Percentiles rank a stretch among this genome's conserved stretches.
phyloP scores from a whole-genome alignment of 1,139 yeast genomes.

The Debaryomyces udenii region DNA sequence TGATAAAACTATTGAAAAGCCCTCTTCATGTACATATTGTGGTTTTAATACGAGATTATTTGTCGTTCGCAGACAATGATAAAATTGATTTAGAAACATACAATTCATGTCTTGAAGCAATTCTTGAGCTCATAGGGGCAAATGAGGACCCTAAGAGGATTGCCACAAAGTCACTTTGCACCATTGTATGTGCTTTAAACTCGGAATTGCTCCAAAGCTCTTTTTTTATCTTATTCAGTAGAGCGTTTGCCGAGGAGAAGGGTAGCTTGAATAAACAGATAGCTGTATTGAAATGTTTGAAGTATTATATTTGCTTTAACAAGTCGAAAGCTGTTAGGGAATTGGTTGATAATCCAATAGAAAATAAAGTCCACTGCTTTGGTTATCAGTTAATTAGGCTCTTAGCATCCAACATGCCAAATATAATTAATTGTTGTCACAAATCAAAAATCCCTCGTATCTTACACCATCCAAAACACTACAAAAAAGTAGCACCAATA shows the following conservation, averaged over 20 bases:
- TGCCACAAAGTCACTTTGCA: slow-evolving; percentile 9
- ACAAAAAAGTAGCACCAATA: neutral
- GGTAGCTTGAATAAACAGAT: slow-evolving; percentile 1
- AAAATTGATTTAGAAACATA: slow-evolving; percentile 8
- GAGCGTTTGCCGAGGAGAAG: slow-evolving; percentile 4
- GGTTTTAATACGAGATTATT: slow-evolving; percentile 11
- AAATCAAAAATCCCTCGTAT: slow-evolving; percentile 7
- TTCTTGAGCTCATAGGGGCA: slow-evolving; percentile 5
- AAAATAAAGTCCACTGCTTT: slow-evolving; percentile 13
- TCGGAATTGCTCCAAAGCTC: slow-evolving; percentile 9
- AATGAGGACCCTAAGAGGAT: neutral
- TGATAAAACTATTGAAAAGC: slow-evolving; percentile 3
- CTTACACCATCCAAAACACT: neutral
- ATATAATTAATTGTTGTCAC: slow-evolving; percentile 1
- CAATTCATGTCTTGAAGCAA: slow-evolving; percentile 7
- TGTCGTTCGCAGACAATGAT: slow-evolving; percentile 12
- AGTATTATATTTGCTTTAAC: slow-evolving; percentile 22
- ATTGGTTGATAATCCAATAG: slow-evolving; percentile 13
- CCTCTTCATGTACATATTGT: slow-evolving; percentile 1
- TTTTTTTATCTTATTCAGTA: slow-evolving; percentile 10
- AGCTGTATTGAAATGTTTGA: slow-evolving; percentile 11
- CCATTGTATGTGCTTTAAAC: slow-evolving; percentile 12
- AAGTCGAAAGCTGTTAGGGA: slow-evolving; percentile 12
- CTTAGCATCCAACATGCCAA: slow-evolving; percentile 6
- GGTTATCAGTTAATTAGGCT: slow-evolving; percentile 12